Base-by-base conservation (phyloP, 352 stramenopile species). In the Globisporangium canariense region DNA sequence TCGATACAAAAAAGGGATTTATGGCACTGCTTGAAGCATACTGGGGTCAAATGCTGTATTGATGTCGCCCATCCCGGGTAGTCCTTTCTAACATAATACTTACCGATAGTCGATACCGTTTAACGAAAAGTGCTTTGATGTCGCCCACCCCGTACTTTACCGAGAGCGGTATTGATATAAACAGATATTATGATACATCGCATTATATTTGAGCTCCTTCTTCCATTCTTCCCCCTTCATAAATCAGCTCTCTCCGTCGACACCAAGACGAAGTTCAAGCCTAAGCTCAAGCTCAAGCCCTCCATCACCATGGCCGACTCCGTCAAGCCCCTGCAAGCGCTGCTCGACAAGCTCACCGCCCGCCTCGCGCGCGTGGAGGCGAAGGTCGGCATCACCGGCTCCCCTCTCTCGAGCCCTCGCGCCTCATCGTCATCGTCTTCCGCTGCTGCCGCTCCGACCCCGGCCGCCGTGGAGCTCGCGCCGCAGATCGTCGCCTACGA, bases 401-500 rank as follows among this genome's bases (percentile, higher is more conserved):
- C 72, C 4, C 60, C 74, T 38, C 13, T 69, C 58, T 32, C 55
- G 47, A 61, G 46, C 20, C 57, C 66, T 5, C 52, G 61, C 62
- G 64, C 58, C 13, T 47, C 51, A 0, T 46, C 62, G 0, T 41
- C 60, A 0, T 28, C 60, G 0, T 16, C 76, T 3, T 22, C 71
- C 9, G 28, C 69, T 11, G 58, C 62, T 20, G 43, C 65, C 0
- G 49, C 61, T 2, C 8, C 76, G 1, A 32, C 69, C 13, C n/a
- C 66, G 16, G 58, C 55, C 1, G 62, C 58, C 49, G 60, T 70
- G 10, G 78, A 90, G 60, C 65, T 93, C 58, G 74, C 83, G 58
- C 81, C 79, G 55, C 72, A 81, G 76, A 71, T 98, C 74, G 71
- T 77, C 22, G 93, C 94, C 7, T 99, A 97, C 75, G 94, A 99